A percentile compares a stretch with the other conserved stretches of the same genome.
Conservation (phyloP, 768 basidiomycete genomes). For the Tricholomella constricta region DNA sequence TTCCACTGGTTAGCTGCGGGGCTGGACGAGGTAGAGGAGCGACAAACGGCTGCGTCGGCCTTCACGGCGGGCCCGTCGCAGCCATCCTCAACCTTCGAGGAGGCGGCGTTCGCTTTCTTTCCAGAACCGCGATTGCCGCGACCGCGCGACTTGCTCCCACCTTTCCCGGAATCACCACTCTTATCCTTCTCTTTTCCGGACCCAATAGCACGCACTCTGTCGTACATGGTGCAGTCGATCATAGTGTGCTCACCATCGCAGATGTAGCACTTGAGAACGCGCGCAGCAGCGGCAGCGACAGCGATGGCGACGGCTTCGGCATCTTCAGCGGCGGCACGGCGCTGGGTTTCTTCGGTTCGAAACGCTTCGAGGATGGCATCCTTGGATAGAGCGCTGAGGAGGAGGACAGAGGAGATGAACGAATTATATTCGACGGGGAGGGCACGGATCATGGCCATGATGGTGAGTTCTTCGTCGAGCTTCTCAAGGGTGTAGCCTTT, state of each 20-base stretch:
- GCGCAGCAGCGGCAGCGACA: not conserved
- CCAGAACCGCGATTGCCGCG: not conserved
- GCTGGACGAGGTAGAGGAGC: not conserved
- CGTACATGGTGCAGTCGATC: not conserved
- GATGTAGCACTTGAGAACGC: not conserved
- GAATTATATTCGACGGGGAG: not conserved
- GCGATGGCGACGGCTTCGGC: not conserved
- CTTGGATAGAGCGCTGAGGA: not conserved
- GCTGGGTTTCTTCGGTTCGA: not conserved
- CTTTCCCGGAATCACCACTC: not conserved
- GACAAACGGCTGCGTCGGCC: not conserved
- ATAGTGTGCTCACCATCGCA: not conserved
- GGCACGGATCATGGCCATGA: conserved; percentile 4
- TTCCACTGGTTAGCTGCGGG: not conserved
- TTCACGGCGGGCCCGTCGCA: not conserved
- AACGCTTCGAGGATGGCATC: not conserved
- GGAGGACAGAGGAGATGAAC: not conserved
- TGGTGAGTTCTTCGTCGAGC: conserved; percentile 4
- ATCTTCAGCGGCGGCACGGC: not conserved
- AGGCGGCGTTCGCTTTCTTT: not conserved
- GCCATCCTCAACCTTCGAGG: not conserved
- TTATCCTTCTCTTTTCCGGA: not conserved
- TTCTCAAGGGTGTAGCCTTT: not conserved
- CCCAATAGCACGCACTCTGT: not conserved
- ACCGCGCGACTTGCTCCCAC: too few species aligned